These are phyloP conservation scores for Trametopsis cervina DNA, from an alignment of 768 basidiomycete species.

Conservation along the genomic window DNA sequence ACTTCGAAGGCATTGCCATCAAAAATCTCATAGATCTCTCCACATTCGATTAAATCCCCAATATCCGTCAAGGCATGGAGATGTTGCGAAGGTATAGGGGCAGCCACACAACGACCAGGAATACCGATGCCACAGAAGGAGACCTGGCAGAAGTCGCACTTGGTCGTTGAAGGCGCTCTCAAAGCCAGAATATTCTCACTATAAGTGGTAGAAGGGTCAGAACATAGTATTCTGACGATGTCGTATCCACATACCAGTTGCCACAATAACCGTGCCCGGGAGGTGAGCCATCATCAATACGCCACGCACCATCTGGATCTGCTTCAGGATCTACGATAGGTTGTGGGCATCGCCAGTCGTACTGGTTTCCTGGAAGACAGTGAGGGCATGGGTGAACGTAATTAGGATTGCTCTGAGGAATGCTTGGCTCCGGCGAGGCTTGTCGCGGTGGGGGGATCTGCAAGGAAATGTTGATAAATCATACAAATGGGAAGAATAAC, in stretches of 20 bases:
- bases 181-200: constrained; percentile 75
- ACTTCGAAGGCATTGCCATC: constrained; percentile 73
- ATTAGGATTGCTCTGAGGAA: constrained; percentile 55
- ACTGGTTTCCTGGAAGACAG: constrained; percentile 60
- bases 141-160: constrained; percentile 78
- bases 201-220: constrained; percentile 1
- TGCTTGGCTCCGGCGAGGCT: constrained; percentile 67
- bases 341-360: constrained; percentile 75
- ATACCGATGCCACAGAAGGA: constrained; percentile 80
- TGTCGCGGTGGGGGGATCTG: constrained; percentile 75
- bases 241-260: constrained; percentile 50
- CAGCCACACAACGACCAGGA: constrained; percentile 64
- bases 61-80: constrained; percentile 64
- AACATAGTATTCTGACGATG: background rate
- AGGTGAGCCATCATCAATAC: constrained; percentile 67
- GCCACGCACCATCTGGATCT: constrained; percentile 72
- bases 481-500: constrained; percentile 2
- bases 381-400: constrained; percentile 78
- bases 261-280: constrained; percentile 79
- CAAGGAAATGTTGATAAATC: background rate
- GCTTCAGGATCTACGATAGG: constrained; percentile 67
- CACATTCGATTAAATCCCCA: constrained; percentile 70
- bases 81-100: constrained; percentile 49
- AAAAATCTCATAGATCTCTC: constrained; percentile 76
- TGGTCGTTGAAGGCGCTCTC: constrained; percentile 68